Percentiles rank a stretch among this genome's conserved stretches.
These are phyloP conservation scores for Aspergillus incahuasiensis DNA, from an alignment of 495 filamentous ascomycete genomes.

Conservation along the genomic window DNA sequence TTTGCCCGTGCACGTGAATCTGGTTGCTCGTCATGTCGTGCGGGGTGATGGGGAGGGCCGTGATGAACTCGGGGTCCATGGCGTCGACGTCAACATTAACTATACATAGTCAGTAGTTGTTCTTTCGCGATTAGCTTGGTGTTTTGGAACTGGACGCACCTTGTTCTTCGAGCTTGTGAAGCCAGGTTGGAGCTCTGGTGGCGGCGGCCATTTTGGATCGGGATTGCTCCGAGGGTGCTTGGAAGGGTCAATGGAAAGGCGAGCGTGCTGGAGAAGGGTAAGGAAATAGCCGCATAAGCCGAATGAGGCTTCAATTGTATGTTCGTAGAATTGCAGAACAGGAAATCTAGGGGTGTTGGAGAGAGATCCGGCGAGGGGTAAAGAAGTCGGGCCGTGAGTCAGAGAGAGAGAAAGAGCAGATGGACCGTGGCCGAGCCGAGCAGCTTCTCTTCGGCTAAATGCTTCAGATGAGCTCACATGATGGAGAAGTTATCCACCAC, in stretches of 20 bases:
- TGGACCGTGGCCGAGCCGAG: background rate
- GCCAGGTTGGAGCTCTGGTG: background rate
- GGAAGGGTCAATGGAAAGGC: background rate
- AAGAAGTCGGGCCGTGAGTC: background rate
- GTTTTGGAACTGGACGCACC: background rate
- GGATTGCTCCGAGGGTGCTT: background rate
- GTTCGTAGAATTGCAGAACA: too few species aligned
- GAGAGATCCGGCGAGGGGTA: background rate
- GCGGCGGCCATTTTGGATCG: background rate
- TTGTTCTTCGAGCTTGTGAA: conserved; percentile 10
- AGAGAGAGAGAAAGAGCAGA: background rate
- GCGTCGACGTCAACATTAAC: conserved; percentile 42
- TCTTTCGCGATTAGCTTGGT: background rate
- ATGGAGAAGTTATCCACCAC: background rate
- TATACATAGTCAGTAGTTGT: conserved; percentile 10
- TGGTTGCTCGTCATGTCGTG: conserved; percentile 46
- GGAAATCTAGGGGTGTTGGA: too few species aligned
- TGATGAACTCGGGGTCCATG: conserved; percentile 37
- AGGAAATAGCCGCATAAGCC: too few species aligned
- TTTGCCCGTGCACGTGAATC: conserved; percentile 34
- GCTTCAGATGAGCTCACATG: background rate
- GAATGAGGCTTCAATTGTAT: background rate
- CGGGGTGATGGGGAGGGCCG: conserved; percentile 27
- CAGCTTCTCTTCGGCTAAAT: background rate
- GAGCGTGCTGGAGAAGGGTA: too few species aligned